Base-by-base conservation (phyloP, 176 grass and related monocot species). In the Panicum miliaceum region DNA sequence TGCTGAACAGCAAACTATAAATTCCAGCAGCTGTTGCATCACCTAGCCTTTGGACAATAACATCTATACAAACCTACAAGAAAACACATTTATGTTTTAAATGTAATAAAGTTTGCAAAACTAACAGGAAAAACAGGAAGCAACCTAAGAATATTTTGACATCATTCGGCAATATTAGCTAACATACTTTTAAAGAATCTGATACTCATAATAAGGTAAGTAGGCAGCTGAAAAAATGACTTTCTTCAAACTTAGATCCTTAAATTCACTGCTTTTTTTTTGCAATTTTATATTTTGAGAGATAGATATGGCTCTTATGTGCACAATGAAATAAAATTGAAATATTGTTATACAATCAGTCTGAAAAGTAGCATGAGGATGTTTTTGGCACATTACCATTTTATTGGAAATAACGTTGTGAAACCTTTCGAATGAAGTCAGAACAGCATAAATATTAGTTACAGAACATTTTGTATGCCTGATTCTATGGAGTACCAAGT, bases 11-110 rank as follows among this genome's bases (percentile, higher is more conserved):
- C 26, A 93, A 83, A 36, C 85, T 93, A 68, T 93, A 98, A 75
- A 98, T 84, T 82, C 89, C 89, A 66, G 96, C 96, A 46, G 96
- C 96, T 67, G 93, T 92, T 18, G 93, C 96, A 90, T 98, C 93
- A 64, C 96, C 96, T 75, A 98, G 91, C 67, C 93, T 93, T 88
- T 98, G 96, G 68, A 98, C 93, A 66, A 95, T 92, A 73, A 98
- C 87, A 90, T 98, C 96, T 92, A 98, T 98, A 80, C 93, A 98
- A 22, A 98, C 88, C 96, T 98, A 89, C 34, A 72, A 35, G 4
- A 74, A 20, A 61, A 13, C 8, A 27, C 23, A 61, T 13, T 59
- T 59, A 47, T 6, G 4, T 11, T 59, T 59, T 20, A n/a, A 59
- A 59, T 25, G 20, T 13, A 64, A 34, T 11, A 12, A 64, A 75